These are phyloP conservation scores for Thalia dealbata DNA, from an alignment of 176 grass and related monocot species.

Conservation along the genomic window DNA sequence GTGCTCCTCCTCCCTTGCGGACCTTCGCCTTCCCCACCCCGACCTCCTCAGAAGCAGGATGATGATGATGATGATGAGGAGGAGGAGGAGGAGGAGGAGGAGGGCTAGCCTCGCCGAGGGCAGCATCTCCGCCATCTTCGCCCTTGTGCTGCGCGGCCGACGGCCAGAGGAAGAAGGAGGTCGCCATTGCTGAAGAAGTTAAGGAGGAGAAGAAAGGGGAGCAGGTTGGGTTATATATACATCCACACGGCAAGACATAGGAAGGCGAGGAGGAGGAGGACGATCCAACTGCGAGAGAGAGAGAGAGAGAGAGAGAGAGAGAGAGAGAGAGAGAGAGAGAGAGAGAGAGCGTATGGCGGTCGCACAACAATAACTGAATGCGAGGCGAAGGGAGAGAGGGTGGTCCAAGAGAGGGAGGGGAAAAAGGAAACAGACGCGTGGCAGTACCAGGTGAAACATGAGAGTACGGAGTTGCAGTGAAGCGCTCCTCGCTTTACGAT, in stretches of 20 bases:
- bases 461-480: neutral
- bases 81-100: neutral
- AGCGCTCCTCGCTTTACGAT: no score
- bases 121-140: neutral
- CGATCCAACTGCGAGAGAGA: neutral
- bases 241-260: no score
- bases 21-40: slow-evolving; percentile 1
- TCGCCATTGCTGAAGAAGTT: slow-evolving; percentile 14
- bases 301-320: no score
- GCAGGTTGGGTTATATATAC: neutral
- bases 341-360: neutral
- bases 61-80: neutral
- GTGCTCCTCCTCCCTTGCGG: slow-evolving; percentile 4
- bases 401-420: neutral
- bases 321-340: neutral
- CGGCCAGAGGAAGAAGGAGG: slow-evolving; percentile 26
- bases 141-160: neutral
- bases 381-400: neutral
- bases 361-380: neutral
- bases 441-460: neutral
- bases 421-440: neutral
- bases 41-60: no score
- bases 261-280: slow-evolving; percentile 1
- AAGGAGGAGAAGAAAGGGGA: neutral
- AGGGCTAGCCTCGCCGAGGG: neutral